Base-by-base conservation (phyloP, 2,329 filamentous ascomycete genomes). In the Clonostachys solani region DNA sequence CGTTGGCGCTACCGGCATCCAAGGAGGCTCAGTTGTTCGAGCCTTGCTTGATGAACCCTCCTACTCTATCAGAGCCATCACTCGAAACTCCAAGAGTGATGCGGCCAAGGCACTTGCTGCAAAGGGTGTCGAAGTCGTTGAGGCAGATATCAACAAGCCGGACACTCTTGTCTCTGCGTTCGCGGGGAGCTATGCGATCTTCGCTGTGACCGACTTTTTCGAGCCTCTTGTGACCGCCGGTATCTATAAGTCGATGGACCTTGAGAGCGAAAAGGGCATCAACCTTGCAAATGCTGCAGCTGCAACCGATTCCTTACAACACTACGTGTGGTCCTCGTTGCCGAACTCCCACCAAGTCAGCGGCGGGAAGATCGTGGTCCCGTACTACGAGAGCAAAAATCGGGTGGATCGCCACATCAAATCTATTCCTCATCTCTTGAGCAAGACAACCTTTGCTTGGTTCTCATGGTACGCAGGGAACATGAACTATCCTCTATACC, bases 261-360 rank as follows among this genome's bases (percentile, higher is more conserved):
- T 64, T 16, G 73, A 75, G 55, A 54, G 57, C 16, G 46, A 49
- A 12, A 68, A 72, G 38, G 71, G 65, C 7, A 67, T 63, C 52
- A 73, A 69, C 40, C 49, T 75, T 5, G 71, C 69, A 5, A 60
- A 61, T 6, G 71, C 71, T 5, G 72, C 72, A 1, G 59, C 64
- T 1, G 49, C 54, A 7, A 67, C 59, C 0, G 13, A 54, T 0
- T 64, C 66, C 0, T 60, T 76, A 1, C 56, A 70, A 45, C 69
- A 74, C 50, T 75, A 66, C 52, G 59, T 75, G 45, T 74, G 70
- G 69, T 71, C 66, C 8, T 74, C 72, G 1, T 59, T 72, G 6
- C 72, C 72, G 2, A 62, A 64, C 36, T n/a, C 36, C 55, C 60
- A 6, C 54, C 51, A 34, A 12, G 56, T 65, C 15, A 62, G 61